Base-by-base conservation (phyloP, 352 stramenopile genomes). In the Pythium vanterpoolii region DNA sequence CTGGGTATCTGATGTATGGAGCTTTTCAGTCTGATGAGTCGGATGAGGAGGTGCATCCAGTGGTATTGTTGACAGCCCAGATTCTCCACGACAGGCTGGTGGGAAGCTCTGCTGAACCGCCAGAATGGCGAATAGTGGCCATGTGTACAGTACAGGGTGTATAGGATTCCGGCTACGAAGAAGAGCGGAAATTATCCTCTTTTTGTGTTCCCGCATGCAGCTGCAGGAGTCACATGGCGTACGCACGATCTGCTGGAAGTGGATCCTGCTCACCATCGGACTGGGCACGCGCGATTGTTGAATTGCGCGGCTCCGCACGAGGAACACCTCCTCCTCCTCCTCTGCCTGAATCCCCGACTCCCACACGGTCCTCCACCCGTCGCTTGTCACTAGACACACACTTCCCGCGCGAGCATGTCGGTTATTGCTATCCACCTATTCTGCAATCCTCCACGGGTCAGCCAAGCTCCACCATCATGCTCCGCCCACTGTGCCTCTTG, bases 401-500 rank as follows among this genome's bases (percentile, higher is more conserved):
- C 36, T 43, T 47, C 39, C 9, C 39, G 9, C 40, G 18, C 16
- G 5, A 28, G n/a, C 11, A 24, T 19, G 39, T 3, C 34, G 34
- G 34, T 18, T 10, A 18, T n/a, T 18, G 34, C 36, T 24, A 16
- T 28, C n/a, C n/a, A n/a, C n/a, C n/a, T 60, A 60, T 50, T 60
- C 52, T 51, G 27, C 40, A 60, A 44, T 60, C 28, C 52, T 42
- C 52, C 51, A n/a, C 52, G 7, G 48, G 7, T 14, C 36, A 9
- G 3, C 26, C 24, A 21, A 24, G 13, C 33, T 10, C 33, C 5
- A 24, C 34, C 49, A 36, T 16, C 49, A 58, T 58, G 50, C 50
- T 58, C 10, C 50, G 50, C 30, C 38, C 50, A 1, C 24, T 49
- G 33, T 47, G 7, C 7, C 40, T 58, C 18, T n/a, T 42, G 3